Evolutionary conservation across 2,329 filamentous ascomycete genomes (phyloP).

Genomic region (Penicillium sp.): DNA sequence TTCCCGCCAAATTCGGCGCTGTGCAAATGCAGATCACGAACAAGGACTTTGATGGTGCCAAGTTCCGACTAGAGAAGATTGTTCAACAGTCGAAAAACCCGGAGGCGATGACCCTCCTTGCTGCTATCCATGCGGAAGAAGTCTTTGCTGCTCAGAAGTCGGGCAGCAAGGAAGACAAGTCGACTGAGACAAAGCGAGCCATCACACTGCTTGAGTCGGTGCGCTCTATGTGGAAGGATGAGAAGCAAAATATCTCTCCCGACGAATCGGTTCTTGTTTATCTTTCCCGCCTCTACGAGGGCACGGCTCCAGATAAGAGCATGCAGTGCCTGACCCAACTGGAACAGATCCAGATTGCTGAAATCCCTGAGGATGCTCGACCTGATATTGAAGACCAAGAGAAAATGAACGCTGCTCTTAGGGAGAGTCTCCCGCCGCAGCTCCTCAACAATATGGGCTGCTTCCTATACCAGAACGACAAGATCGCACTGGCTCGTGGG

Average conservation of each 20-base stretch:
- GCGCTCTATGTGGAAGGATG: slow-evolving; percentile 80
- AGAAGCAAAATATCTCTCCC: slow-evolving; percentile 70
- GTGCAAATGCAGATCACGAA: slow-evolving; percentile 81
- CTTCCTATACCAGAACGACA: slow-evolving; percentile 83
- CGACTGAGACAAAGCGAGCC: slow-evolving; percentile 74
- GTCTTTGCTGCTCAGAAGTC: slow-evolving; percentile 71
- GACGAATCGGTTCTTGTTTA: slow-evolving; percentile 86
- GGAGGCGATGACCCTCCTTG: slow-evolving; percentile 85
- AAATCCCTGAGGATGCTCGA: slow-evolving; percentile 61
- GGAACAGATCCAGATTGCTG: slow-evolving; percentile 77
- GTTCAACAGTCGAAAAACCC: slow-evolving; percentile 72
- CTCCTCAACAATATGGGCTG: slow-evolving; percentile 95
- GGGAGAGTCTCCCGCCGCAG: slow-evolving; percentile 75
- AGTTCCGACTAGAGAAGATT: slow-evolving; percentile 88
- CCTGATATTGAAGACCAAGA: slow-evolving; percentile 55
- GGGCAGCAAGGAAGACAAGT: slow-evolving; percentile 81
- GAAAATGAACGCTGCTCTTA: slow-evolving; percentile 50
- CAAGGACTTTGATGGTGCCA: slow-evolving; percentile 80
- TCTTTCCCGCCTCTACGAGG: slow-evolving; percentile 81
- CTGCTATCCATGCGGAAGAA: slow-evolving; percentile 87
- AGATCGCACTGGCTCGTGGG: slow-evolving; percentile 67
- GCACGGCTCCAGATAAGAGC: slow-evolving; percentile 76
- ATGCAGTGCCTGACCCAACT: slow-evolving; percentile 85
- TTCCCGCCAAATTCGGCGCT: slow-evolving; percentile 88
- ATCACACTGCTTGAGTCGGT: slow-evolving; percentile 75